Evolutionary conservation across 805 yeast genomes (phyloP), one percentile per base, ranked within the genome.

Genomic region (Kodamaea kaohsiungensis): DNA sequence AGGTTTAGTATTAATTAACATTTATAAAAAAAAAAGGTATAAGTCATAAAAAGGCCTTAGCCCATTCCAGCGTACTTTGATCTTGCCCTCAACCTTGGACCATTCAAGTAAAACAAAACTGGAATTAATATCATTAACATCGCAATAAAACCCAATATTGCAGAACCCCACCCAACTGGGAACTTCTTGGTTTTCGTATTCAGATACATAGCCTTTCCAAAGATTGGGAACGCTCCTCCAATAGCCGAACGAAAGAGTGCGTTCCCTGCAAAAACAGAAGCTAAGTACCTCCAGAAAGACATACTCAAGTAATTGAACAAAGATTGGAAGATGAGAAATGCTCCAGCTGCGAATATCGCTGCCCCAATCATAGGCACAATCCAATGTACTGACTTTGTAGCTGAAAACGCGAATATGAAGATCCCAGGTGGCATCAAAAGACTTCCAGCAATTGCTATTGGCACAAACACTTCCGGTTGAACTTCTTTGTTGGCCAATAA

Each of bases 181-280:
- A 71, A 85, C 42, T 72, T 76, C 1, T 52, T 27, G 48, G 78
- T 76, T 7, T 77, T 78, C 52, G 82, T 68, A 59, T 81, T 78
- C 52, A 73, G 68, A 64, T 79, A 88, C 82, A 88, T 77, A 37
- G 82, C 80, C 40, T 75, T 63, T 5, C 88, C 87, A 66, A 88
- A 86, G 50, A 88, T 72, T 43, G 89, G 88, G 73, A 85, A 85
- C 2, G 78, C 81, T 56, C 83, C 82, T 1, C 85, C 88, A 59
- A 79, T 76, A 2, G 68, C 68, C 3, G 82, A 72, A 52, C 88
- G 76, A 56, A 76, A 73, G 22, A 84, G 67, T 37, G 73, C 80
- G 60, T 82, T 83, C 39, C 84, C 81, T 4, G 87, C 87, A 65
- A 79, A 82, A 2, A 81, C 87, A 0, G 87, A 82, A 1, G 86